Conservation (phyloP, 1,284 basidiomycete species). For the Malassezia yamatoensis region DNA sequence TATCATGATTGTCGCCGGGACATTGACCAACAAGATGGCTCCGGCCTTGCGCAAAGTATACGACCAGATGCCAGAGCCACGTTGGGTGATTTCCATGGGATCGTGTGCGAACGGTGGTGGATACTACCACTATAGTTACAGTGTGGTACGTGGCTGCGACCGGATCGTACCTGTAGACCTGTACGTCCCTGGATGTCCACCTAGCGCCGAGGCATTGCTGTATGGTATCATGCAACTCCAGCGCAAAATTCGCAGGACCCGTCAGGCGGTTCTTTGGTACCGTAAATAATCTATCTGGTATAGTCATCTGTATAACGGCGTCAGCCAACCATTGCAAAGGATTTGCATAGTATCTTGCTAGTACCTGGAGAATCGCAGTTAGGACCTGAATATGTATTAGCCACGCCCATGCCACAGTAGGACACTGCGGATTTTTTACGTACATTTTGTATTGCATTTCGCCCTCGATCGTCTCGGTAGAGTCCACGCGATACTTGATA, state of each 20-base stretch:
- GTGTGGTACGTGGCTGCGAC: conserved; percentile 97
- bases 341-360: neutral
- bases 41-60: conserved; percentile 52
- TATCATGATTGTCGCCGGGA: conserved; percentile 99
- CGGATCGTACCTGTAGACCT: conserved; percentile 97
- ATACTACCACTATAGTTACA: conserved; percentile 91
- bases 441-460: conserved; percentile 47
- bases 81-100: conserved; percentile 98
- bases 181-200: conserved; percentile 69
- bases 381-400: conserved; percentile 12
- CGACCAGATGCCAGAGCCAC: conserved; percentile 48
- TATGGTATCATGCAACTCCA: conserved; percentile 68
- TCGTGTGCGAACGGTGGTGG: conserved; percentile 97
- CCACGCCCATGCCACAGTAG: neutral
- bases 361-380: neutral
- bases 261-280: conserved; percentile 83
- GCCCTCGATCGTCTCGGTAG: conserved; percentile 21
- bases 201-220: conserved; percentile 73
- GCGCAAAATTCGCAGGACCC: conserved; percentile 85
- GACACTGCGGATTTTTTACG: conserved; percentile 1
- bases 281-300: conserved; percentile 29
- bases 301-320: neutral
- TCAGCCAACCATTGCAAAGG: no score
- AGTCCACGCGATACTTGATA: conserved; percentile 35
- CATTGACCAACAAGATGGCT: conserved; percentile 99